Percentiles rank a stretch among this genome's conserved stretches.
phyloP scores from a whole-genome alignment of 2,329 filamentous ascomycete genomes.

The Ceratocystis albifundus region DNA sequence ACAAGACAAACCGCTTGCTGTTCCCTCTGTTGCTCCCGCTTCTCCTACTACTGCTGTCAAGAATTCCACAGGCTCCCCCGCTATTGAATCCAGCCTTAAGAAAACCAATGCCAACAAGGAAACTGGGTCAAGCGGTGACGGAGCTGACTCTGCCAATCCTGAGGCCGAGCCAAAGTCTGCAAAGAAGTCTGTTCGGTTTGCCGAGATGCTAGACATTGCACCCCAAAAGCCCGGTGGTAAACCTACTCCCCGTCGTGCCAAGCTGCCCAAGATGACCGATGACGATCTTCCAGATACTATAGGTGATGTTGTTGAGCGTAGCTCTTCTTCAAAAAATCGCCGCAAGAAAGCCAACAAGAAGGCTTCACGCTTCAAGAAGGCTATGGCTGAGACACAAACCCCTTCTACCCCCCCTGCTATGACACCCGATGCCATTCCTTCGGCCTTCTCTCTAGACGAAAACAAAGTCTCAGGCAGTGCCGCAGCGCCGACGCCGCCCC shows the following conservation, averaged over 20 bases:
- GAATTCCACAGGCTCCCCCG: neutral
- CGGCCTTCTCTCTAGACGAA: slow-evolving; percentile 16
- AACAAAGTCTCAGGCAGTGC: slow-evolving; percentile 34
- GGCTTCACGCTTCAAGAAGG: slow-evolving; percentile 43
- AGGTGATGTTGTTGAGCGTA: slow-evolving; percentile 43
- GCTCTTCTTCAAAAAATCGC: slow-evolving; percentile 24
- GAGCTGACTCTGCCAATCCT: slow-evolving; percentile 13
- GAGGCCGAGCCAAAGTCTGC: slow-evolving; percentile 22
- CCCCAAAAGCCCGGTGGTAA: slow-evolving; percentile 27
- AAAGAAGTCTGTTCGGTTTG: slow-evolving; percentile 73
- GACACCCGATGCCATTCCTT: slow-evolving; percentile 20
- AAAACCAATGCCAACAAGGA: slow-evolving; percentile 26
- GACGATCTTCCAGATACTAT: slow-evolving; percentile 28
- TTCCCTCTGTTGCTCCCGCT: slow-evolving; percentile 11
- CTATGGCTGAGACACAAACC: slow-evolving; percentile 24
- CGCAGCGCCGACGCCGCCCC: slow-evolving; percentile 29
- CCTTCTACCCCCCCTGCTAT: slow-evolving; percentile 13
- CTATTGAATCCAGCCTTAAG: slow-evolving; percentile 27
- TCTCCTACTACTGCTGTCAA: neutral
- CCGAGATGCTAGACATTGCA: slow-evolving; percentile 60
- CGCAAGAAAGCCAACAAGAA: slow-evolving; percentile 28
- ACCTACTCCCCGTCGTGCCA: slow-evolving; percentile 15
- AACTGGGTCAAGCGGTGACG: slow-evolving; percentile 23
- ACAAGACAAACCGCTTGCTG: slow-evolving; percentile 20
- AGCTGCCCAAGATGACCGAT: slow-evolving; percentile 24